These are phyloP conservation scores for Phytopythium cucurbitacearum DNA, from an alignment of 352 stramenopile genomes.

Conservation along the genomic window DNA sequence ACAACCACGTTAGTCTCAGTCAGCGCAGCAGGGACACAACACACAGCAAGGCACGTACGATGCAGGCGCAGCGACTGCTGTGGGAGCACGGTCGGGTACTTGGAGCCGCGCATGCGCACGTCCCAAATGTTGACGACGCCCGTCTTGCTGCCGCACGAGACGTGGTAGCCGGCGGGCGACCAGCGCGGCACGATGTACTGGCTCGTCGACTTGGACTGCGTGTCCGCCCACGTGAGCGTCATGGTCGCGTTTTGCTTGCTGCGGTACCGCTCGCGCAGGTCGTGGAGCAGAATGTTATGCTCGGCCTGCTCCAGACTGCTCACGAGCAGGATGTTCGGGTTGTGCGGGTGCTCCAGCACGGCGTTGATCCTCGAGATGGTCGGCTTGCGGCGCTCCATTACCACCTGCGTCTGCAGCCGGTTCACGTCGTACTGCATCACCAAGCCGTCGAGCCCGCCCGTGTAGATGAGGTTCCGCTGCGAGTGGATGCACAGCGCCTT, in stretches of 20 bases:
- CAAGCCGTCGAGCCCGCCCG: conserved; percentile 64
- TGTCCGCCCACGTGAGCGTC: conserved; percentile 61
- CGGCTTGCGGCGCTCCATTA: conserved; percentile 74
- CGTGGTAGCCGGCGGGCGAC: conserved; percentile 64
- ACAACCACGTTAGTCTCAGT: conserved; percentile 10
- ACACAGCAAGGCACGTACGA: conserved; percentile 40
- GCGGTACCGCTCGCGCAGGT: conserved; percentile 49
- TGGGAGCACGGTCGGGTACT: conserved; percentile 50
- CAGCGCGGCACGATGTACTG: conserved; percentile 84
- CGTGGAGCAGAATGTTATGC: conserved; percentile 72
- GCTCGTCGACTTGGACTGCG: conserved; percentile 47
- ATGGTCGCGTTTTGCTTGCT: conserved; percentile 22
- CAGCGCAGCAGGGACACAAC: conserved; percentile 2
- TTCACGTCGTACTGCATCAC: conserved; percentile 74
- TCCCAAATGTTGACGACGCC: conserved; percentile 76
- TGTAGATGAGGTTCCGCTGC: conserved; percentile 58
- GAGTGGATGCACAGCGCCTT: conserved; percentile 75
- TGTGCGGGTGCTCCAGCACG: conserved; percentile 78
- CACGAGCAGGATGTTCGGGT: conserved; percentile 73
- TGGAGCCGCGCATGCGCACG: conserved; percentile 57
- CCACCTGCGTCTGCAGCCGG: conserved; percentile 20
- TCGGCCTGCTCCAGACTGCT: conserved; percentile 61
- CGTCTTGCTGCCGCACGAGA: conserved; percentile 64
- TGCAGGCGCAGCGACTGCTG: conserved; percentile 75
- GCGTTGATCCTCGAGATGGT: conserved; percentile 83